These are phyloP conservation scores for Nemania sp. DNA, from an alignment of 2,329 filamentous ascomycete species.

Conservation along the genomic window DNA sequence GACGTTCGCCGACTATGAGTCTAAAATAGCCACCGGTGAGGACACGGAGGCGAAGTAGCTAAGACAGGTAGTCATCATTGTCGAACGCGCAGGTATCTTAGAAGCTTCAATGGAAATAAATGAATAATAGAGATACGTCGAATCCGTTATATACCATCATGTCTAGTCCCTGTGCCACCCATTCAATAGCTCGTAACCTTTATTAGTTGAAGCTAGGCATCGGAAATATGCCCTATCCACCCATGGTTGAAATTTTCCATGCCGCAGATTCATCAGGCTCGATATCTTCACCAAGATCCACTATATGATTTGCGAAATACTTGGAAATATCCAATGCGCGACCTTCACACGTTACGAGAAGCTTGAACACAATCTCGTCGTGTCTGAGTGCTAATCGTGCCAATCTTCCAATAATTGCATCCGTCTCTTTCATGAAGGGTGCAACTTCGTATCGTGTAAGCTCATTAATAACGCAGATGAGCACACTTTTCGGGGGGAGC, in stretches of 20 bases:
- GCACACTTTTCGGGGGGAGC: constrained; percentile 24
- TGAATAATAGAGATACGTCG: no score
- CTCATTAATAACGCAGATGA: constrained; percentile 40
- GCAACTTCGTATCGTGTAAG: constrained; percentile 33
- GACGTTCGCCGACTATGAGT: constrained; percentile 32
- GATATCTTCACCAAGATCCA: constrained; percentile 28
- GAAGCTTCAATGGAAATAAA: no score
- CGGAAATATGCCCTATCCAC: background rate
- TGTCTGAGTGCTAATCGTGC: constrained; percentile 13
- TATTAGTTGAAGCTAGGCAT: background rate
- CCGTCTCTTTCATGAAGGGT: constrained; percentile 21
- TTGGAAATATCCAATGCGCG: constrained; percentile 27
- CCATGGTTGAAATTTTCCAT: constrained; percentile 32
- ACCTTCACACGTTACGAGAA: constrained; percentile 33
- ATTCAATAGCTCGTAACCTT: background rate
- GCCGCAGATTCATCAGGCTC: constrained; percentile 33
- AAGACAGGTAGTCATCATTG: no score
- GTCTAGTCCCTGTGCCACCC: no score
- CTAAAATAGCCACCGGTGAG: background rate
- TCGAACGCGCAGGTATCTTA: no score
- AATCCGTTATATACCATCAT: no score
- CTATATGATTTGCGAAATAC: constrained; percentile 32
- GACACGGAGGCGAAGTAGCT: background rate
- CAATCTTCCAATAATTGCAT: constrained; percentile 27
- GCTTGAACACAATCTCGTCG: constrained; percentile 36